A percentile compares a stretch with the other conserved stretches of the same genome.
phyloP scores from a whole-genome alignment of 169 alveolate species.

The Cyclospora cayetanensis region DNA sequence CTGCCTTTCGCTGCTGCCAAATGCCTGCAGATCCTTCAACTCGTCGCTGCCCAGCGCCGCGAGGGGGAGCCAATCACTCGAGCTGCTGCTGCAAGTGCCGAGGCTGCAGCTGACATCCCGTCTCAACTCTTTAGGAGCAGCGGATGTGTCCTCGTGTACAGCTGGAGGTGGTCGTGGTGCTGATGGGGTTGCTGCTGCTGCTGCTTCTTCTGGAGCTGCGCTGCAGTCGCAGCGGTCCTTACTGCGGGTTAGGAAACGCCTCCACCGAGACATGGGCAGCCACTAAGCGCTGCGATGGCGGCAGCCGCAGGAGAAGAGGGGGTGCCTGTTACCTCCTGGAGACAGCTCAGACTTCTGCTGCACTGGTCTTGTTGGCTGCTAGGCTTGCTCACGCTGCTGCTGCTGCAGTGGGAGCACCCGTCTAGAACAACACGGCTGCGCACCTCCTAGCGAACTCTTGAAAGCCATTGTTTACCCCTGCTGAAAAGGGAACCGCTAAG shows the following conservation, averaged over 20 bases:
- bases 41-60: neutral
- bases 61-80: slow-evolving; percentile 17
- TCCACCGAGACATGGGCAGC: slow-evolving; percentile 55
- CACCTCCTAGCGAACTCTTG: too few relatives aligned
- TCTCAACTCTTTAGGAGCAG: neutral
- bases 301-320: too few relatives aligned
- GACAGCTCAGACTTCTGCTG: too few relatives aligned
- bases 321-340: too few relatives aligned
- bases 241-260: slow-evolving; percentile 40
- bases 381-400: too few relatives aligned
- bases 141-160: neutral
- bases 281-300: too few relatives aligned
- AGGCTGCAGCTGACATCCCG: neutral
- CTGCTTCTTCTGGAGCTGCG: too few relatives aligned
- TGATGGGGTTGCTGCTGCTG: neutral
- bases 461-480: too few relatives aligned
- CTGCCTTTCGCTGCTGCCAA: slow-evolving; percentile 26
- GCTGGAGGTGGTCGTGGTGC: neutral
- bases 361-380: too few relatives aligned
- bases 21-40: slow-evolving; percentile 4
- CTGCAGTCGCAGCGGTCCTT: slow-evolving; percentile 5
- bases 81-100: neutral
- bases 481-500: too few relatives aligned
- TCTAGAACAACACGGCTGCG: too few relatives aligned
- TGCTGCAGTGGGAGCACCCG: too few relatives aligned